Evolutionary conservation across 495 filamentous ascomycete genomes (phyloP).

Genomic region (Penicillium coffeae): DNA sequence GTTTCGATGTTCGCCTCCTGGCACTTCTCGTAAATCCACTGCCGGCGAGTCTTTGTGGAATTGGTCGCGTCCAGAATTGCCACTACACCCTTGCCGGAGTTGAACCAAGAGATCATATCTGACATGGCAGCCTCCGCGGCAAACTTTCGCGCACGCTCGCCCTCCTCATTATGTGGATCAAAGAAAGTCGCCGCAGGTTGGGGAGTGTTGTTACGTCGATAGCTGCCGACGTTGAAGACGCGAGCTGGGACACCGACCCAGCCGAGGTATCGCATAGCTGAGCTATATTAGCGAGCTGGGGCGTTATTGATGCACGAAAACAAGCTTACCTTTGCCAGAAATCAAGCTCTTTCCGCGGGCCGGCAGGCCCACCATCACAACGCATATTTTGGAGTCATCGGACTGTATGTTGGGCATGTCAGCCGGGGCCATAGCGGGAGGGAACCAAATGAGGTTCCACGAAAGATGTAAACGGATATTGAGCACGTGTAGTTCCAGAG

Average conservation of each 20-base stretch:
- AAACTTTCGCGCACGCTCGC: constrained; percentile 79
- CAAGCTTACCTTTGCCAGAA: constrained; percentile 82
- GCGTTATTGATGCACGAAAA: not conserved
- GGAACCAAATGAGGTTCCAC: not conserved
- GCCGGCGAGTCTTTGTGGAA: constrained; percentile 79
- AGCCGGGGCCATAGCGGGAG: constrained; percentile 6
- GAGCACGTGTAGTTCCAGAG: not conserved
- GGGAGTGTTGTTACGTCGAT: constrained; percentile 81
- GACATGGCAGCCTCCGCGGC: constrained; percentile 85
- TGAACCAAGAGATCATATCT: constrained; percentile 93
- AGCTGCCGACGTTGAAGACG: constrained; percentile 95
- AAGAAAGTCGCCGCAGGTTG: constrained; percentile 91
- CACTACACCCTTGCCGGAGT: constrained; percentile 65
- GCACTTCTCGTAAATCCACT: constrained; percentile 84
- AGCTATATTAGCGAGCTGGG: constrained; percentile 1
- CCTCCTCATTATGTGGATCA: constrained; percentile 79
- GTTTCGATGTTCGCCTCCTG: constrained; percentile 73
- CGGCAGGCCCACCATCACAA: constrained; percentile 98
- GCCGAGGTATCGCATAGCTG: constrained; percentile 89
- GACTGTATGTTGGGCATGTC: constrained; percentile 54
- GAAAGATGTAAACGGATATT: not conserved
- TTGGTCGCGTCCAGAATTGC: constrained; percentile 96
- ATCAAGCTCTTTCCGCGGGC: constrained; percentile 96
- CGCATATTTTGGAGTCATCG: constrained; percentile 91
- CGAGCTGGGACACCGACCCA: constrained; percentile 93